These are phyloP conservation scores for Elongisporangium senticosum DNA, from an alignment of 352 stramenopile genomes.

Conservation along the genomic window DNA sequence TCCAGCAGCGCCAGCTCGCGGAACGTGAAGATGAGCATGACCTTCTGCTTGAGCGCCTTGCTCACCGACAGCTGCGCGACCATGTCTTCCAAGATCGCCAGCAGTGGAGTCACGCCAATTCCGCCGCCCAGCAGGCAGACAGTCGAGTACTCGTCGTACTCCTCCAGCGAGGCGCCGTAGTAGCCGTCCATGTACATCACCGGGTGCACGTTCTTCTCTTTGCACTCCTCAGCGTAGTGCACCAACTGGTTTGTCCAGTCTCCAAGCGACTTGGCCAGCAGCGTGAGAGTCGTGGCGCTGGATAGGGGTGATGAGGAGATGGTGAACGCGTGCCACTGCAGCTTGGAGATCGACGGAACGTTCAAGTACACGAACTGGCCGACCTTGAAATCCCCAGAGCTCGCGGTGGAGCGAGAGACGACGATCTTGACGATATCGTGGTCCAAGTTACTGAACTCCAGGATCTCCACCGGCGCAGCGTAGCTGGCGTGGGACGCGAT, in stretches of 20 bases:
- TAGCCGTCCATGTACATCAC: slow-evolving; percentile 39
- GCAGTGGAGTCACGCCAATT: slow-evolving; percentile 32
- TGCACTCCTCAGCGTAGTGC: slow-evolving; percentile 29
- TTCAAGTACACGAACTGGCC: slow-evolving; percentile 49
- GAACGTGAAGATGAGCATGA: slow-evolving; percentile 17
- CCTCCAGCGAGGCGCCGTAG: slow-evolving; percentile 27
- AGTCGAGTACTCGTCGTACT: slow-evolving; percentile 29
- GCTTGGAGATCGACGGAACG: slow-evolving; percentile 33
- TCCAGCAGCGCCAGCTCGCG: slow-evolving; percentile 20
- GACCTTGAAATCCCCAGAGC: slow-evolving; percentile 19
- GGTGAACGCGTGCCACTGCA: slow-evolving; percentile 51
- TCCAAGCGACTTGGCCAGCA: slow-evolving; percentile 35
- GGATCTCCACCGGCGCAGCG: slow-evolving; percentile 20
- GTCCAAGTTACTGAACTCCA: slow-evolving; percentile 13
- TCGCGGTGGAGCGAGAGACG: slow-evolving; percentile 13
- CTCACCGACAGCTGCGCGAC: not conserved
- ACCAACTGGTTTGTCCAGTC: slow-evolving; percentile 29
- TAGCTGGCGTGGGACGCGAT: slow-evolving; percentile 18
- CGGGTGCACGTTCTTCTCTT: slow-evolving; percentile 12
- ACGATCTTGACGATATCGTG: slow-evolving; percentile 31
- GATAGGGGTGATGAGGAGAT: slow-evolving; percentile 30
- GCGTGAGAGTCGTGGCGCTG: slow-evolving; percentile 18
- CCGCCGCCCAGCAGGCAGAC: slow-evolving; percentile 25
- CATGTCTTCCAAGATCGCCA: slow-evolving; percentile 32
- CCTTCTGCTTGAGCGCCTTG: slow-evolving; percentile 6